Base-by-base conservation (phyloP, 768 basidiomycete species). In the Cystobasidium ongulense region DNA sequence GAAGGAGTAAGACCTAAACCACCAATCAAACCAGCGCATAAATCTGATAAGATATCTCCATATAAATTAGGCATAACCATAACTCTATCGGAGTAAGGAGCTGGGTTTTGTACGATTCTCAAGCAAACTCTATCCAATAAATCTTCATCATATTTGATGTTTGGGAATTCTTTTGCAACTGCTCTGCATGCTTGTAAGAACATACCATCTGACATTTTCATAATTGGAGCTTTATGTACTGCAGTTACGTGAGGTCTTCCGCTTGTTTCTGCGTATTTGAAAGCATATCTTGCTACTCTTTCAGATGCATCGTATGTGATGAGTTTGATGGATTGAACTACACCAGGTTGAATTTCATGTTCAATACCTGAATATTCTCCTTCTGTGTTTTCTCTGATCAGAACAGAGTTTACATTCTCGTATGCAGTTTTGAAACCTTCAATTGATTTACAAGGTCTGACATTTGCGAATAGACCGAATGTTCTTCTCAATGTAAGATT, bases 131-230 rank as follows among this genome's bases (percentile, higher is more conserved):
- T 89, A 82, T 99, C 96, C 74, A 99, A 85, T 62, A 99, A 86
- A 81, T 99, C 96, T 81, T 99, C 96, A 80, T 97, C 93, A 81
- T 98, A 99, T 50, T 86, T 84, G 79, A 99, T 87, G 74, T 89
- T 87, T 23, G 96, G 96, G 86, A 89, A 99, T 71, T 92, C 93
- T 81, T 95, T 93, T 4, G 95, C 89, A 46, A 99, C 91, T 77
- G 92, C 89, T 70, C 96, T 89, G 82, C 96, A 98, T 27, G 96
- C 96, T 46, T 91, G 90, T 82, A 99, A 84, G 86, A 99, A 99
- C 93, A 98, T 96, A 75, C 96, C 96, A 81, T 99, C 96, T 23
- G 95, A 98, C 90, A 98, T 92, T 88, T 97, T 97, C 95, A 98
- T 98, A 85, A 99, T 97, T 81, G 95, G 96, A 27, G 96, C 96